Base-by-base conservation (phyloP, 352 stramenopile species). In the Blastocystis sp. region DNA sequence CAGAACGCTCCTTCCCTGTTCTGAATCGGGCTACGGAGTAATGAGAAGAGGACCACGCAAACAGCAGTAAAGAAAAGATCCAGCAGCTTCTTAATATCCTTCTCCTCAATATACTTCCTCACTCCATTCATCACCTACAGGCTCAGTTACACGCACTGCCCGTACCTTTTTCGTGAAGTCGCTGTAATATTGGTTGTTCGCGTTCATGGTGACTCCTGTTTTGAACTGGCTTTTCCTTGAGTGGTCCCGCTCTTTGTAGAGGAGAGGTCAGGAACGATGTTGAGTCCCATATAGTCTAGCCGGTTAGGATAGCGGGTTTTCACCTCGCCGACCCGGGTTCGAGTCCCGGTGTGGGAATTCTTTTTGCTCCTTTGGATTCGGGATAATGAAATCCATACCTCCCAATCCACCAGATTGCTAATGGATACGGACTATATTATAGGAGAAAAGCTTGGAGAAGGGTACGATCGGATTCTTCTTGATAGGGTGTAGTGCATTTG, bases 221-320 rank as follows among this genome's bases (percentile, higher is more conserved):
- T 40, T 28, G 28, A 38, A 77, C 3, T 28, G 11, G 14, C 66
- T 34, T 10, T 61, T 19, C 60, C 45, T 60, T 19, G 21, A 10
- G 28, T 48, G 9, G 14, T 6, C 24, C 34, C 34, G 3, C 7
- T 42, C 54, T 60, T 54, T 57, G 19, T 77, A 61, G 45, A 34
- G 14, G 45, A 59, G n/a, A 17, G n/a, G 4, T n/a, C 10, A 61
- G 54, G 4, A 34, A 34, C n/a, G 14, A 61, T n/a, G 4, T 4
- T 38, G 21, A 59, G 66, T 77, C 66, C 66, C 66, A 77, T 77
- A 43, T 77, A 77, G 66, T 77, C 66, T 77, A 77, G 66, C 66
- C 34, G 66, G 66, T 77, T 77, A 77, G 66, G 66, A 77, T 77
- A 77, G 66, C 66, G 66, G 66, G 66, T 77, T 77, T 77, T 77